phyloP scores from a whole-genome alignment of 768 basidiomycete genomes.

The Brasilioporus rufonigricans region DNA sequence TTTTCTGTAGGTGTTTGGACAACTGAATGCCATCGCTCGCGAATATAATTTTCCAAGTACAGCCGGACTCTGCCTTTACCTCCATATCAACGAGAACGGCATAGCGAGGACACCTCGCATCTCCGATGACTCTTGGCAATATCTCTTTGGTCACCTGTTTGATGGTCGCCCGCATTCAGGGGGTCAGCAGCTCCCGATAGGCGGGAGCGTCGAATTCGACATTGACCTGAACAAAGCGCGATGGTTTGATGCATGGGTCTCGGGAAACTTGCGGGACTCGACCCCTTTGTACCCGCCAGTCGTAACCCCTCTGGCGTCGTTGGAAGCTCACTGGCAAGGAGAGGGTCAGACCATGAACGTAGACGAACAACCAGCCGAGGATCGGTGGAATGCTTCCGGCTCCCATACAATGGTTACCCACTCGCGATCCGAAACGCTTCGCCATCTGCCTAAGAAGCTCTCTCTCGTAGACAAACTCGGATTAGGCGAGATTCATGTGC shows the following conservation, averaged over 20 bases:
- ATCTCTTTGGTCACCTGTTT: conserved; percentile 64
- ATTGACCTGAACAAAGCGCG: conserved; percentile 71
- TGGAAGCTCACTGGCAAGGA: conserved; percentile 41
- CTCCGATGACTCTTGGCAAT: conserved; percentile 74
- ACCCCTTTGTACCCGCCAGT: conserved; percentile 40
- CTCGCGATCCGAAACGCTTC: conserved; percentile 32
- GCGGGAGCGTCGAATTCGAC: conserved; percentile 85
- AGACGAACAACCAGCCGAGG: conserved; percentile 40
- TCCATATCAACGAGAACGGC: conserved; percentile 60
- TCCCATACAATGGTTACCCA: conserved; percentile 10
- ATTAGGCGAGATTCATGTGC: conserved; percentile 36
- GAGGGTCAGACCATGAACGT: conserved; percentile 51
- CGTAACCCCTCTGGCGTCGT: conserved; percentile 38
- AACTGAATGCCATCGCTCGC: conserved; percentile 73
- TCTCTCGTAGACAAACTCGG: conserved; percentile 70
- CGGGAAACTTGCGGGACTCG: conserved; percentile 47
- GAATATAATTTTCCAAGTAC: conserved; percentile 82
- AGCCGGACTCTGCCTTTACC: conserved; percentile 74
- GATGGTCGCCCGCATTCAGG: conserved; percentile 37
- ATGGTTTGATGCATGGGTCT: conserved; percentile 76
- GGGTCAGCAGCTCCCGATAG: conserved; percentile 52
- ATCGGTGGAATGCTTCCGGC: conserved; percentile 29
- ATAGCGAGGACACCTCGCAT: conserved; percentile 63
- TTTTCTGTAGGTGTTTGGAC: conserved; percentile 61
- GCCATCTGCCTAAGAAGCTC: conserved; percentile 63